Conservation (phyloP, 2,329 filamentous ascomycete genomes). For the Ceratocystis destructans region DNA sequence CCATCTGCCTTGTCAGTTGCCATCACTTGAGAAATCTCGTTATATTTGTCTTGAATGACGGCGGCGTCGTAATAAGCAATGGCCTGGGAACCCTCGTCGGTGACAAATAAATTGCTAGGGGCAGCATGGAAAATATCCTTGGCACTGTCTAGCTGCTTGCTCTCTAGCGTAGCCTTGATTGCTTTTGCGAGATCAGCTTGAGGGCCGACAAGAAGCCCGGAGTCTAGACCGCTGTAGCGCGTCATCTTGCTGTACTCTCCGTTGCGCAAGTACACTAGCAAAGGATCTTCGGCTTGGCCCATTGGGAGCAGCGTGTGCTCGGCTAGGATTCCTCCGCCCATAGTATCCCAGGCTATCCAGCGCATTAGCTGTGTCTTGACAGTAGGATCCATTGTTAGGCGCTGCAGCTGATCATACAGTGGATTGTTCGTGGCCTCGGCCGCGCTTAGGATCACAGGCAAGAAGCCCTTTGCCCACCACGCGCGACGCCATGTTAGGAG, state of each 20-base stretch:
- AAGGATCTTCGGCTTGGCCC: constrained; percentile 56
- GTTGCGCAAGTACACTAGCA: constrained; percentile 58
- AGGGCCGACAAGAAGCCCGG: constrained; percentile 59
- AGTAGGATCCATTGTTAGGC: constrained; percentile 42
- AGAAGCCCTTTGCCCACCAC: constrained; percentile 92
- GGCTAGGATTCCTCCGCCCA: constrained; percentile 70
- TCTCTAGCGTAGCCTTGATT: constrained; percentile 46
- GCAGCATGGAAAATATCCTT: constrained; percentile 52
- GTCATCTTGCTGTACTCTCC: constrained; percentile 63
- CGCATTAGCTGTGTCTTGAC: constrained; percentile 60
- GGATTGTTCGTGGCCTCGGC: constrained; percentile 75
- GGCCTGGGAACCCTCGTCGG: constrained; percentile 50
- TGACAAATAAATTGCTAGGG: constrained; percentile 44
- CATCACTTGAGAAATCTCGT: constrained; percentile 50
- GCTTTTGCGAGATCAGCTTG: constrained; percentile 49
- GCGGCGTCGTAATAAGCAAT: constrained; percentile 65
- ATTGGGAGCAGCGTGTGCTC: constrained; percentile 77
- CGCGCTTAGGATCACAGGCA: constrained; percentile 63
- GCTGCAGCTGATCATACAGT: constrained; percentile 57
- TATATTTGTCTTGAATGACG: constrained; percentile 52
- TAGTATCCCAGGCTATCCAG: constrained; percentile 87
- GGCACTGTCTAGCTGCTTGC: constrained; percentile 39
- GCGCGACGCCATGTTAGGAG: constrained; percentile 79
- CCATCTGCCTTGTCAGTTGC: constrained; percentile 43
- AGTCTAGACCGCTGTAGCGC: constrained; percentile 57